Percentiles rank a stretch among this genome's conserved stretches.
Conservation (phyloP, 1,139 yeast genomes). For the Candida sp. region DNA sequence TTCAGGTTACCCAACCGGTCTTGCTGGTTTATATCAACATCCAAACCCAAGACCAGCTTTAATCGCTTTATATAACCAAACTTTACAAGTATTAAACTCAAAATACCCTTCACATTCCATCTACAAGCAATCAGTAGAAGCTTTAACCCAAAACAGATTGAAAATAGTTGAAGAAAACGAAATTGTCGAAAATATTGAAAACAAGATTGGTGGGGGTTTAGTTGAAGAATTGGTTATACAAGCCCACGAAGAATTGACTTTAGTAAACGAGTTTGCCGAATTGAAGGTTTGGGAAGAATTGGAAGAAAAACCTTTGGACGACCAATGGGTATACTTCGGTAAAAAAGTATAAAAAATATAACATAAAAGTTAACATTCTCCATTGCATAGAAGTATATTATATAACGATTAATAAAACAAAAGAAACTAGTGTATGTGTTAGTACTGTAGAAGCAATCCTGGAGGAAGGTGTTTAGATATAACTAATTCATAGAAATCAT, state of each 20-base stretch:
- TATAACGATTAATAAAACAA: too few relatives aligned
- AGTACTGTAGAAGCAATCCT: too few relatives aligned
- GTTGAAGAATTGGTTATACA: constrained; percentile 81
- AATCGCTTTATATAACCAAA: constrained; percentile 65
- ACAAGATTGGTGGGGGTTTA: constrained; percentile 75
- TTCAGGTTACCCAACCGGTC: constrained; percentile 73
- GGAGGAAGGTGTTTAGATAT: too few relatives aligned
- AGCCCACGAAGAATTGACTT: constrained; percentile 76
- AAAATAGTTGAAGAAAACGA: constrained; percentile 63
- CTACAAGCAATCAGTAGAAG: constrained; percentile 74
- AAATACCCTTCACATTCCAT: constrained; percentile 71
- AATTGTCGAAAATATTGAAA: constrained; percentile 66
- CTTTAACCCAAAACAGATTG: constrained; percentile 68
- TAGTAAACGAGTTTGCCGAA: constrained; percentile 65
- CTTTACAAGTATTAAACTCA: constrained; percentile 54
- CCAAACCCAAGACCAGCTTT: constrained; percentile 86
- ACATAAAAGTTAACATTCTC: too few relatives aligned
- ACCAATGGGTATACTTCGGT: constrained; percentile 73
- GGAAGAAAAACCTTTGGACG: constrained; percentile 66
- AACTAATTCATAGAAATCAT: too few relatives aligned
- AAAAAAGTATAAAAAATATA: constrained; percentile 52
- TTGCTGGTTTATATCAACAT: constrained; percentile 75
- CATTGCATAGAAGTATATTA: too few relatives aligned
- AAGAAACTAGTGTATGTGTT: too few relatives aligned
- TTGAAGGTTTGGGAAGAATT: constrained; percentile 69